These are phyloP conservation scores for Colletotrichum tropicale DNA, from an alignment of 2,329 filamentous ascomycete species.

Conservation along the genomic window DNA sequence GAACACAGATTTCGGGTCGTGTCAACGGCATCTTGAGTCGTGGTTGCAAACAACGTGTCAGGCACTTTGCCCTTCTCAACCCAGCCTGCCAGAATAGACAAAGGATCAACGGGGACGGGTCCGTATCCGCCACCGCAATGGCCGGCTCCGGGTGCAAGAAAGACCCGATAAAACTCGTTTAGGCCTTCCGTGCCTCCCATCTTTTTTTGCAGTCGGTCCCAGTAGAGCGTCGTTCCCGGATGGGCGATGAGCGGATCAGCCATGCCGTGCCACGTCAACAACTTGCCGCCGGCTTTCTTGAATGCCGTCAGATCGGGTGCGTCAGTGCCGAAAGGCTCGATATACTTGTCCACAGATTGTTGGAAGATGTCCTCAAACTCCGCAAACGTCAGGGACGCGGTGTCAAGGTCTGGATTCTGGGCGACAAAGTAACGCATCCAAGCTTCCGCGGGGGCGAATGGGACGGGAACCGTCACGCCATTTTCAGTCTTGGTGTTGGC, in stretches of 20 bases:
- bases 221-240: constrained; percentile 33
- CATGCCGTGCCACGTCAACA: constrained; percentile 45
- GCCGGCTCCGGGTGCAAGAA: constrained; percentile 53
- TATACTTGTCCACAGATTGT: background rate
- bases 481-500: background rate
- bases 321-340: constrained; percentile 24
- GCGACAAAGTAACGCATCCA: constrained; percentile 4
- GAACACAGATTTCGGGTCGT: background rate
- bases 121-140: constrained; percentile 43
- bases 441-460: background rate
- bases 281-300: constrained; percentile 39
- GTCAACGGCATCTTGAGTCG: background rate
- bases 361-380: background rate
- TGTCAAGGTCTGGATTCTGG: background rate
- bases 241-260: constrained; percentile 40
- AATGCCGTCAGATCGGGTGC: constrained; percentile 33
- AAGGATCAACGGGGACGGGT: background rate
- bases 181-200: background rate
- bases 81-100: background rate
- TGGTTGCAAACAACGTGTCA: background rate
- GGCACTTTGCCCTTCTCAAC: background rate
- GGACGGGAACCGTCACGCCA: background rate
- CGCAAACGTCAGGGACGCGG: background rate
- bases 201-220: background rate
- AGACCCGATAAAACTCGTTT: constrained; percentile 52